These are phyloP conservation scores for Puccinia polysora DNA, from an alignment of 1,284 basidiomycete genomes.

Conservation along the genomic window DNA sequence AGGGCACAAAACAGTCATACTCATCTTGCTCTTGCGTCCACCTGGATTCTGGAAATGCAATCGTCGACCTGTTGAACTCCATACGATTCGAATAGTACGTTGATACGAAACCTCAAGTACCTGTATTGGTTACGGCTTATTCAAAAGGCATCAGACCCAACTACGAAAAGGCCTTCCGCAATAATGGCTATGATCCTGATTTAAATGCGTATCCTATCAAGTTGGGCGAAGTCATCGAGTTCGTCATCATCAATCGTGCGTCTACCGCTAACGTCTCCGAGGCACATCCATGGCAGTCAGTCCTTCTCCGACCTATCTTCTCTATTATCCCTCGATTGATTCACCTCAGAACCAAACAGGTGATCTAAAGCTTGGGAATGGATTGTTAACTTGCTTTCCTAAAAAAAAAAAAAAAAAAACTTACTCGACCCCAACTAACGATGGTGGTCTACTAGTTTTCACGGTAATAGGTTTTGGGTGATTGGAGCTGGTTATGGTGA, in stretches of 20 bases:
- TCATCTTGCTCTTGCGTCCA: too few species aligned
- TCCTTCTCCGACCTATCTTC: neutral
- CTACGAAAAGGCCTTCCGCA: conserved; percentile 5
- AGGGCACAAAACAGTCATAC: too few species aligned
- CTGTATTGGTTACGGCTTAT: conserved; percentile 28
- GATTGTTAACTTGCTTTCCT: neutral
- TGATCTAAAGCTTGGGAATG: neutral
- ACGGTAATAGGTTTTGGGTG: conserved; percentile 16
- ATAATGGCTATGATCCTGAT: conserved; percentile 35
- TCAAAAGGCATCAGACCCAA: conserved; percentile 16
- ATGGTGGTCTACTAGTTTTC: conserved; percentile 4
- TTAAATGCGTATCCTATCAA: conserved; percentile 34
- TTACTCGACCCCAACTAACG: neutral
- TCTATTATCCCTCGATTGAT: too few species aligned
- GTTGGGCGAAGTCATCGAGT: conserved; percentile 36
- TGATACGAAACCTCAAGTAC: conserved; percentile 17
- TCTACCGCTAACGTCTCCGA: conserved; percentile 34
- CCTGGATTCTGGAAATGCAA: neutral
- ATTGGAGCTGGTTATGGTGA: conserved; percentile 24
- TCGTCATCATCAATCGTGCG: conserved; percentile 24
- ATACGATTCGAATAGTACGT: conserved; percentile 6
- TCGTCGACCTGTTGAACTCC: neutral
- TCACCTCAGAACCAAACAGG: too few species aligned
- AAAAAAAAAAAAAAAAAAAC: too few species aligned
- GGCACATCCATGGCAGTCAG: conserved; percentile 43